Conservation (phyloP, 1,139 yeast genomes). For the Suhomyces wounanorum region DNA sequence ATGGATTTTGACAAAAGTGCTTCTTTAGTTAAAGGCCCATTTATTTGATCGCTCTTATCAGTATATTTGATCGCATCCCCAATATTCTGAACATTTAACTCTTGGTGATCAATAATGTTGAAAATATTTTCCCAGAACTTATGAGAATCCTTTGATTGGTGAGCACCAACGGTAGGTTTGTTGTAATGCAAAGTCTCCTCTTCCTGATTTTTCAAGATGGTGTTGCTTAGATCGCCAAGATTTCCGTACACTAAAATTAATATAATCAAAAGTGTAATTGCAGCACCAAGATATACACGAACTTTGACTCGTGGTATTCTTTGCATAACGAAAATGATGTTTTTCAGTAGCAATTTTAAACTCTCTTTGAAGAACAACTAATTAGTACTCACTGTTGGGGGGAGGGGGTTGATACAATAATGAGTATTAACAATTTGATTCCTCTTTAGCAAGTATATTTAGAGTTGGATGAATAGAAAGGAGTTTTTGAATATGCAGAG, state of each 20-base stretch:
- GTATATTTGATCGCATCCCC: slow-evolving; percentile 27
- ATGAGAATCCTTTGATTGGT: slow-evolving; percentile 14
- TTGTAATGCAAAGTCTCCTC: background rate
- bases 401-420: no score
- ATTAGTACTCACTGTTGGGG: no score
- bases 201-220: background rate
- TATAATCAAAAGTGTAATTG: background rate
- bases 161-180: slow-evolving; percentile 16
- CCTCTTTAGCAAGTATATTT: background rate
- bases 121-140: slow-evolving; percentile 23
- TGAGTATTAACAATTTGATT: no score
- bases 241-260: slow-evolving; percentile 2
- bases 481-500: background rate
- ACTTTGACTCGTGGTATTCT: background rate
- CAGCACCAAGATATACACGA: background rate
- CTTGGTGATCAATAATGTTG: slow-evolving; percentile 15
- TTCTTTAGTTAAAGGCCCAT: slow-evolving; percentile 30
- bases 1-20: slow-evolving; percentile 33
- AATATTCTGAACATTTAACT: slow-evolving; percentile 16
- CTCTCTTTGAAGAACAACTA: no score
- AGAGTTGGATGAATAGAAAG: background rate
- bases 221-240: background rate
- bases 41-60: slow-evolving; percentile 25
- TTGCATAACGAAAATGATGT: background rate
- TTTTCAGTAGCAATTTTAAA: background rate